Base-by-base conservation (phyloP, 2,329 filamentous ascomycete species). In the Colletotrichum abscissum region DNA sequence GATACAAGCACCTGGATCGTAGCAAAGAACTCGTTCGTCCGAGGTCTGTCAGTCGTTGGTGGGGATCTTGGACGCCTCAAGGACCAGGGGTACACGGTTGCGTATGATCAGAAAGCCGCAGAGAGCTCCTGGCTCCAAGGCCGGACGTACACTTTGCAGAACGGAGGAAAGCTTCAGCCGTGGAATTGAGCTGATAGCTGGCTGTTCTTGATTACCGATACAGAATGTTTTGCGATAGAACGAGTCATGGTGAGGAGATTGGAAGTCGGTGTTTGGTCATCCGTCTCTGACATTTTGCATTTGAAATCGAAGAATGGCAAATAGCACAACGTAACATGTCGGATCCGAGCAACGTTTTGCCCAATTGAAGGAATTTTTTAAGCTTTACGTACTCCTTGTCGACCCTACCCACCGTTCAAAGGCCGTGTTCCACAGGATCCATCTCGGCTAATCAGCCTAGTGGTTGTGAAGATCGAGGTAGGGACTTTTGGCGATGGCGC, bases 401-500 rank as follows among this genome's bases (percentile, higher is more conserved):
- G 30, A 64, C 38, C 38, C 38, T 19, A 7, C 14, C 46, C 57
- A 24, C 16, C 38, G 22, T 8, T 33, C 1, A 52, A 26, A 19
- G 30, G n/a, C 11, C 33, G 46, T 55, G 57, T 52, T n/a, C 54
- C 67, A 56, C 49, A 35, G n/a, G 22, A n/a, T 55, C 52, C 59
- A 58, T 64, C 54, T 35, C 9, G 8, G 4, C 22, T 22, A 60
- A 19, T 0, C 22, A 16, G 46, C 26, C 49, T 26, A 57, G 63
- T 26, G 55, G 56, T 56, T n/a, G n/a, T 9, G 14, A 49, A 22
- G 38, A 57, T 33, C 58, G 38, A 54, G 58, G 52, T 55, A 65
- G 54, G 70, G 9, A 69, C 66, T 72, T 72, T 72, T 72, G 66
- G 22, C 42, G 46, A 64, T 72, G 65, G 69, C 66, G 66, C 69